Percentiles rank a stretch among this genome's conserved stretches.
Conservation (phyloP, 2,329 filamentous ascomycete species). For the Myriangium duriaei region DNA sequence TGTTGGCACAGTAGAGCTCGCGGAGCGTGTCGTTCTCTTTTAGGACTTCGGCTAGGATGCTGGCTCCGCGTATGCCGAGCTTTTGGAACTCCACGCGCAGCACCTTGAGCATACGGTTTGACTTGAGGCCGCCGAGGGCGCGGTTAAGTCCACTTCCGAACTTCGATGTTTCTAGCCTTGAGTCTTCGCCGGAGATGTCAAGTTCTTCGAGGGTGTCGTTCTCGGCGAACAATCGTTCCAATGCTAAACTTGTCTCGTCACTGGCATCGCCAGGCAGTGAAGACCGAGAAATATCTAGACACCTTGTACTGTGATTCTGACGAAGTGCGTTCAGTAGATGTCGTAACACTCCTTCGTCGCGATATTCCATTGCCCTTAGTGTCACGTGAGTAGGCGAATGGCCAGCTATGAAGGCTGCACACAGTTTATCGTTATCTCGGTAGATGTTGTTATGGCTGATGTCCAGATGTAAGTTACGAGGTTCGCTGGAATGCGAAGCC, state of each 20-base stretch:
- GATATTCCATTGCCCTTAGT: constrained; percentile 57
- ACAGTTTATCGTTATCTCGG: constrained; percentile 38
- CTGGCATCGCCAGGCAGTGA: constrained; percentile 58
- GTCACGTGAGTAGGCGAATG: constrained; percentile 51
- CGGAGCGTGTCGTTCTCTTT: constrained; percentile 50
- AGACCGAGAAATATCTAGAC: constrained; percentile 57
- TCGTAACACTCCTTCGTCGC: constrained; percentile 51
- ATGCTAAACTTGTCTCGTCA: constrained; percentile 50
- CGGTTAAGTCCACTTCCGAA: constrained; percentile 57
- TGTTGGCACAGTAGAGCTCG: constrained; percentile 59
- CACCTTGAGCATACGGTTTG: constrained; percentile 48
- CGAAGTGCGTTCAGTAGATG: constrained; percentile 50
- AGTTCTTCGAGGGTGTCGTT: constrained; percentile 55
- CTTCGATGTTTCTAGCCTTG: constrained; percentile 56
- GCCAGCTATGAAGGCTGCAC: constrained; percentile 38
- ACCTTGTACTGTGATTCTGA: constrained; percentile 49
- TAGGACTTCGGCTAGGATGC: constrained; percentile 55
- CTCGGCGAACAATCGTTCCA: constrained; percentile 52
- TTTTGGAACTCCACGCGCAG: constrained; percentile 57
- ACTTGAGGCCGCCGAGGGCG: constrained; percentile 51
- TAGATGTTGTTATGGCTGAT: constrained; percentile 52
- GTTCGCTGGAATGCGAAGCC: constrained; percentile 35
- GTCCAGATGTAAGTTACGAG: constrained; percentile 51
- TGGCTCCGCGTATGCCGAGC: constrained; percentile 56
- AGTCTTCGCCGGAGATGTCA: constrained; percentile 59